Evolutionary conservation across 2,329 filamentous ascomycete species (phyloP).

Genomic region (Sclerotinia subarctica): DNA sequence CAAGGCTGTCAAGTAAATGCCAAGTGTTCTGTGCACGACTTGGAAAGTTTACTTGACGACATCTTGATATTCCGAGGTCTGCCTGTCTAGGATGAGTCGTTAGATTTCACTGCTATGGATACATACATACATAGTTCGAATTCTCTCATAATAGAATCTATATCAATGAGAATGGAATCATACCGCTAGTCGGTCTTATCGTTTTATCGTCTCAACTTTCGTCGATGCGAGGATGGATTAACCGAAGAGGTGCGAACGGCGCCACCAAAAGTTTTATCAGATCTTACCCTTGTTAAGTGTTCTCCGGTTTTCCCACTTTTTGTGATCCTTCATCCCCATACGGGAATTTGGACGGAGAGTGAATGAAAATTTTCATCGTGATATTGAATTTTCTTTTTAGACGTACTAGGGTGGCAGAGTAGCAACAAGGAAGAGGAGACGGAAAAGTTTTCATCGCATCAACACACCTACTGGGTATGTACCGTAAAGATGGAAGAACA

Average conservation of each 20-base stretch:
- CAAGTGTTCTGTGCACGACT: neutral
- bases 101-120: neutral
- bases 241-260: neutral
- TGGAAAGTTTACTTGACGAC: neutral
- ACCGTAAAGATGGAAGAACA: neutral
- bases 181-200: neutral
- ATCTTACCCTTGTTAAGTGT: neutral
- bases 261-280: constrained; percentile 5
- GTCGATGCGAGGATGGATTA: neutral
- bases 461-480: neutral
- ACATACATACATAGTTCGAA: too few species aligned
- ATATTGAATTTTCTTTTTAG: neutral
- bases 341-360: neutral
- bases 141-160: neutral
- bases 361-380: neutral
- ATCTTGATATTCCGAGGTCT: neutral
- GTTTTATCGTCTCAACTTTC: neutral
- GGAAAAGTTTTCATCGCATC: neutral
- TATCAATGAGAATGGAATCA: neutral
- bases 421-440: neutral
- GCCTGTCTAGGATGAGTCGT: neutral
- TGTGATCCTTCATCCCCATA: neutral
- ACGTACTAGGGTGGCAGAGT: neutral
- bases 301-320: neutral
- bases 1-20: neutral